Evolutionary conservation across 202 grass and related monocot genomes (phyloP).

Genomic region (Saccharum hybrid): DNA sequence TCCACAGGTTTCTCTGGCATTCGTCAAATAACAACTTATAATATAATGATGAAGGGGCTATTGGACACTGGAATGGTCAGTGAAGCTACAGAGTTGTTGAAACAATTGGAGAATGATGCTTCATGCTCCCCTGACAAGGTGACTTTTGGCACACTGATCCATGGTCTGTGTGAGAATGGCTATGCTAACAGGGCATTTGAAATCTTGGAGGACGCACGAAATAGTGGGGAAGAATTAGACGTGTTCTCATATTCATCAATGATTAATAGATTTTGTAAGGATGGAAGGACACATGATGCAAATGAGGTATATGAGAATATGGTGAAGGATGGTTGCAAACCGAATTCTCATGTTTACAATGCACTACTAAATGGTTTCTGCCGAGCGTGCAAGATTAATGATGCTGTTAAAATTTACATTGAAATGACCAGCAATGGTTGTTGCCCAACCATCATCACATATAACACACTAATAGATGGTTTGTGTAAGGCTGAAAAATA

Average conservation of each 20-base stretch:
- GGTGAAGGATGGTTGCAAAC: slow-evolving; percentile 58
- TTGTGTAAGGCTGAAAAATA: slow-evolving; percentile 83
- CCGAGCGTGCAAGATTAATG: slow-evolving; percentile 48
- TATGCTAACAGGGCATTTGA: slow-evolving; percentile 70
- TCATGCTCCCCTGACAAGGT: slow-evolving; percentile 62
- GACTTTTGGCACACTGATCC: slow-evolving; percentile 78
- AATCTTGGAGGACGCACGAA: slow-evolving; percentile 57
- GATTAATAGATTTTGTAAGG: slow-evolving; percentile 75
- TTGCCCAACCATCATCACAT: slow-evolving; percentile 86
- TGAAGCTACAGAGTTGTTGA: slow-evolving; percentile 60
- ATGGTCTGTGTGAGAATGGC: slow-evolving; percentile 89
- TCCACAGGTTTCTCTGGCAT: slow-evolving; percentile 43
- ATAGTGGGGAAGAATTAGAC: slow-evolving; percentile 59
- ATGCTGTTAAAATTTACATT: slow-evolving; percentile 61
- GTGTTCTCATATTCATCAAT: slow-evolving; percentile 78
- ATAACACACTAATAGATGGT: slow-evolving; percentile 90
- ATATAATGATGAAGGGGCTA: slow-evolving; percentile 79
- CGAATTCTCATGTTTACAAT: slow-evolving; percentile 81
- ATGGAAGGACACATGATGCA: slow-evolving; percentile 67
- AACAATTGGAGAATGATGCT: slow-evolving; percentile 57
- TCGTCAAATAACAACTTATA: slow-evolving; percentile 62
- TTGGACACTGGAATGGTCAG: slow-evolving; percentile 63
- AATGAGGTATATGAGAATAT: slow-evolving; percentile 66
- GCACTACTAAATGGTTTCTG: slow-evolving; percentile 79
- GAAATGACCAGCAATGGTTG: slow-evolving; percentile 59